Percentiles rank a stretch among this genome's conserved stretches.
These are phyloP conservation scores for Macaranga tanarius DNA, from an alignment of 441 rosid species.

Conservation along the genomic window DNA sequence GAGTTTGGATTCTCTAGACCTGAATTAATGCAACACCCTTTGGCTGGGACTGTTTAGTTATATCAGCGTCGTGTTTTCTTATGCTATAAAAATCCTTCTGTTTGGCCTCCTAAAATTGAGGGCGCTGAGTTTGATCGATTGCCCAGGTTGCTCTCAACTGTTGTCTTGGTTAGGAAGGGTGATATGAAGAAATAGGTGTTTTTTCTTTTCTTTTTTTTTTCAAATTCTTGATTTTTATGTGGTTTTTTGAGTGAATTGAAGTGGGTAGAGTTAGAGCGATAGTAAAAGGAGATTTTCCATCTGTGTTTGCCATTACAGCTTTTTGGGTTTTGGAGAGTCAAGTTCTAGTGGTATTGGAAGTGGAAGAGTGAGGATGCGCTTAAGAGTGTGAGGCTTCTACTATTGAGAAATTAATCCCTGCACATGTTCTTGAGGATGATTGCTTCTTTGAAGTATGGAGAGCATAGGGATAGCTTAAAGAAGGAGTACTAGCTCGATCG, in stretches of 20 bases:
- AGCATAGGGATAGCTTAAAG: no score
- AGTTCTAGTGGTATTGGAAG: no score
- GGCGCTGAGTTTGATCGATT: slow-evolving; percentile 99
- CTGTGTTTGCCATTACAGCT: slow-evolving; percentile 62
- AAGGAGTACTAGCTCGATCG: no score
- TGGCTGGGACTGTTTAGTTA: slow-evolving; percentile 75
- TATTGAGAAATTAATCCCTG: no score
- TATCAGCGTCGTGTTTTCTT: slow-evolving; percentile 87
- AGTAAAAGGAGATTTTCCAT: slow-evolving; percentile 57
- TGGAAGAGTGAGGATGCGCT: no score
- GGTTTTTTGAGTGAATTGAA: slow-evolving; percentile 17
- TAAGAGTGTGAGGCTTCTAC: no score
- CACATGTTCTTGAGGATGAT: no score
- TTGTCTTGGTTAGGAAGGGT: slow-evolving; percentile 62
- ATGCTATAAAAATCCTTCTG: slow-evolving; percentile 92
- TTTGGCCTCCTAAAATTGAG: slow-evolving; percentile 93
- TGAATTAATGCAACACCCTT: slow-evolving; percentile 64
- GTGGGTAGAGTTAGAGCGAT: slow-evolving; percentile 35
- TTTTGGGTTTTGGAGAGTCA: no score
- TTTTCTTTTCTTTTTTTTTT: background rate
- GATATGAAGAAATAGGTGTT: slow-evolving; percentile 73
- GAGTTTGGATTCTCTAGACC: slow-evolving; percentile 85
- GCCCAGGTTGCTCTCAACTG: slow-evolving; percentile 92
- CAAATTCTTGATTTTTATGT: background rate
- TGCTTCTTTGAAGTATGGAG: no score